phyloP scores from a whole-genome alignment of 1,284 basidiomycete species.

The Sanguinoderma infundibulare region DNA sequence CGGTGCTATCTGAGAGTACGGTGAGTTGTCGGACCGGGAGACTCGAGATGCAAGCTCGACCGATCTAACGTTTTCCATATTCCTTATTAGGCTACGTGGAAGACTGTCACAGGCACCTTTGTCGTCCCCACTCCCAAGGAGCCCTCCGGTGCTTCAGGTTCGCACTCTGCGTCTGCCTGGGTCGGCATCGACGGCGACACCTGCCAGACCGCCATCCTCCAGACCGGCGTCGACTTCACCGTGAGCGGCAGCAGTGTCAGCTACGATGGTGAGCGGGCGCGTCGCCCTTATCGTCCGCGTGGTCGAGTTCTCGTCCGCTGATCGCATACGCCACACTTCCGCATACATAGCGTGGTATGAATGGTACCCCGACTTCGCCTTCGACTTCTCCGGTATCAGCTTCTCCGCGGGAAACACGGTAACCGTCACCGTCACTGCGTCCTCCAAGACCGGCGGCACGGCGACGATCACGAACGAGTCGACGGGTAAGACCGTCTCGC shows the following conservation, averaged over 20 bases:
- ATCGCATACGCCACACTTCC: background rate
- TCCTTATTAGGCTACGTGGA: conserved; percentile 28
- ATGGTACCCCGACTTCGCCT: conserved; percentile 42
- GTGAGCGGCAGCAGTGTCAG: conserved; percentile 27
- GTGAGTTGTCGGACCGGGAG: conserved; percentile 17
- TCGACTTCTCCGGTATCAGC: conserved; percentile 39
- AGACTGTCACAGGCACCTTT: conserved; percentile 37
- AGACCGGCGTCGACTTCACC: conserved; percentile 37
- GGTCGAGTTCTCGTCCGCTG: background rate
- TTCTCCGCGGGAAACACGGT: conserved; percentile 36
- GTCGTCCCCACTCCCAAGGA: conserved; percentile 32
- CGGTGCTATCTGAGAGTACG: conserved; percentile 20
- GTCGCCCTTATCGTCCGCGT: background rate
- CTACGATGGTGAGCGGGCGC: conserved; percentile 34
- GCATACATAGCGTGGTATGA: conserved; percentile 41
- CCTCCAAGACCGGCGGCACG: conserved; percentile 32
- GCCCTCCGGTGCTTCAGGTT: conserved; percentile 30
- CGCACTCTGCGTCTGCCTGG: conserved; percentile 32
- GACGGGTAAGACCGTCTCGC: conserved; percentile 34
- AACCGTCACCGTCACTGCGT: conserved; percentile 35
- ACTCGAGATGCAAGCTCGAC: background rate
- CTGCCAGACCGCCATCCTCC: conserved; percentile 22
- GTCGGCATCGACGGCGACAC: conserved; percentile 25
- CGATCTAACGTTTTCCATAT: background rate
- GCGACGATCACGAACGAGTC: conserved; percentile 36